Evolutionary conservation across 495 filamentous ascomycete species (phyloP), one percentile per base, ranked within the genome.

Genomic region (Aspergillus ellipticus): DNA sequence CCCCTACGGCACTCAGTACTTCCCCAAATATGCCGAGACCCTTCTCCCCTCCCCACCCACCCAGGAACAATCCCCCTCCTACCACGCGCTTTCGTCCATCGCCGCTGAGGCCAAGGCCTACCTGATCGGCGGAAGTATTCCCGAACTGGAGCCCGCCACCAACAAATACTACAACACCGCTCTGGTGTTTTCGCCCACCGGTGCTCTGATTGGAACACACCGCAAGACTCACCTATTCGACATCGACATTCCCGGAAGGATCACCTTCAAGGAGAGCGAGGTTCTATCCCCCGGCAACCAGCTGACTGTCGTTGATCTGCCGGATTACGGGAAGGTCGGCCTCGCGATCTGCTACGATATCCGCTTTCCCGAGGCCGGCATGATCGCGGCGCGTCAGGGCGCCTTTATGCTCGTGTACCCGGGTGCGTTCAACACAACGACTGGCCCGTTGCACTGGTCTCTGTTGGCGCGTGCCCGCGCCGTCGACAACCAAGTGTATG

Each of bases 221-320:
- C 84, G 94, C 57, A 99, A 99, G 70, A 83, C 94, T 17, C 94
- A 99, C 68, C 80, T 99, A n/a, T 99, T 99, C 74, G 94, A 99
- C 74, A 99, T 99, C 63, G 88, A 93, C 68, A 99, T 99, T 63
- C 94, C 94, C 1, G 92, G 90, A 26, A 89, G 90, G 69, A 96
- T 99, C 68, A 85, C 66, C 13, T 99, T 99, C 77, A 82, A 82
- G 55, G 94, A 99, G 72, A 89, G 84, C 50, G 91, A 96, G 46
- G 90, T 96, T 7, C 79, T 99, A 17, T 85, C 79, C 1, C 88
- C 94, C 0, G 94, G 94, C 0, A 84, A 90, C 70, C 82, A 86
- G 58, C 61, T 96, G 41, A 95, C 93, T 0, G 67, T 97, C 0
- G 74, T 97, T 19, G 87, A 95, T 49, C 73, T 96, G 5, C 88